phyloP scores from a whole-genome alignment of 306 rosid species.

The Inga laurina region DNA sequence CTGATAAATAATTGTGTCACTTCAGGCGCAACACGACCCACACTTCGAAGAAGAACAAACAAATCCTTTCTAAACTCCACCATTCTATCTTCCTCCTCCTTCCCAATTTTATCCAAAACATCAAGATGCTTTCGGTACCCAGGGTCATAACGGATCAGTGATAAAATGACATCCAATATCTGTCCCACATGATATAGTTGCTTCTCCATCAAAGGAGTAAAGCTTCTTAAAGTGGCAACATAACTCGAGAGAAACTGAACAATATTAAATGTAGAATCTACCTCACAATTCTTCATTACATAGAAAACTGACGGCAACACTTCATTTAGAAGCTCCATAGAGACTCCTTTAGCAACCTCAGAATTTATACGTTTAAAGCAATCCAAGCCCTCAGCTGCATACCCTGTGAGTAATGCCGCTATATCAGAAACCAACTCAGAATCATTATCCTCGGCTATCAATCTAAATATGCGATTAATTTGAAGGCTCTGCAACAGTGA shows the following conservation, averaged over 20 bases:
- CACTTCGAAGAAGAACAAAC: slow-evolving; percentile 63
- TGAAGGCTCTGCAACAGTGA: slow-evolving; percentile 82
- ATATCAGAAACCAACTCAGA: slow-evolving; percentile 65
- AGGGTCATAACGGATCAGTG: slow-evolving; percentile 75
- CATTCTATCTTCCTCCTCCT: slow-evolving; percentile 94
- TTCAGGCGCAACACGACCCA: slow-evolving; percentile 69
- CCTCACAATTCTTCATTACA: slow-evolving; percentile 76
- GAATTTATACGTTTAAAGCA: slow-evolving; percentile 84
- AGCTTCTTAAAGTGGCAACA: slow-evolving; percentile 73
- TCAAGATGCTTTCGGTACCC: slow-evolving; percentile 69
- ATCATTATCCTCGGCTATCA: slow-evolving; percentile 63
- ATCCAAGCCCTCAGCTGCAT: slow-evolving; percentile 79
- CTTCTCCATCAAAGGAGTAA: slow-evolving; percentile 67
- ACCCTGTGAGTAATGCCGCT: slow-evolving; percentile 81
- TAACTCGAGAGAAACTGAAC: slow-evolving; percentile 84
- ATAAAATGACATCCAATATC: slow-evolving; percentile 80
- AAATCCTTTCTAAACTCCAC: slow-evolving; percentile 87
- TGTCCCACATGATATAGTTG: slow-evolving; percentile 79
- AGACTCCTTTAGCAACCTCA: slow-evolving; percentile 66
- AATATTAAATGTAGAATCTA: slow-evolving; percentile 75
- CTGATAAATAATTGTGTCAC: slow-evolving; percentile 73
- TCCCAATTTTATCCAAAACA: slow-evolving; percentile 79
- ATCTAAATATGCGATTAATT: slow-evolving; percentile 64
- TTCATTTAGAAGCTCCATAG: slow-evolving; percentile 55
- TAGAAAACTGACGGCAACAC: slow-evolving; percentile 19